These are phyloP conservation scores for Bjerkandera adusta DNA, from an alignment of 1,284 basidiomycete species.

Conservation along the genomic window DNA sequence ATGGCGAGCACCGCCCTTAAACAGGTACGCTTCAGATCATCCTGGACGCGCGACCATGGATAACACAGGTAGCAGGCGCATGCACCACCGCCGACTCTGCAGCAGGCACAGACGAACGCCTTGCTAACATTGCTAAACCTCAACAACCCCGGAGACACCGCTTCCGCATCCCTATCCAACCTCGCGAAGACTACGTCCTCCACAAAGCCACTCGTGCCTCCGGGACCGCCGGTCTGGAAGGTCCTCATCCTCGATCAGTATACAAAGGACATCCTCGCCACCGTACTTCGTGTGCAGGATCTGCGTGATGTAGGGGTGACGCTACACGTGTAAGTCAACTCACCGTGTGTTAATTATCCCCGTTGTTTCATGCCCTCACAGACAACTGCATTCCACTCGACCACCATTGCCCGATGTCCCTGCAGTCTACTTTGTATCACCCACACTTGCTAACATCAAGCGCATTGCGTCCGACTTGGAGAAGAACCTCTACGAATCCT, in stretches of 20 bases:
- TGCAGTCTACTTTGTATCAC: conserved; percentile 95
- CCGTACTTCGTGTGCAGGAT: conserved; percentile 94
- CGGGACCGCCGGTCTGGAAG: conserved; percentile 93
- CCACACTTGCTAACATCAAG: conserved; percentile 83
- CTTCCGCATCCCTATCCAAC: conserved; percentile 26
- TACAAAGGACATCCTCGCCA: conserved; percentile 95
- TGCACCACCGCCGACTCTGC: conserved; percentile 49
- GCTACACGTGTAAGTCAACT: conserved; percentile 82
- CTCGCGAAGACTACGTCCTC: conserved; percentile 38
- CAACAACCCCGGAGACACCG: conserved; percentile 33
- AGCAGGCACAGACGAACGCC: conserved; percentile 78
- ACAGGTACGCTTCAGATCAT: conserved; percentile 40
- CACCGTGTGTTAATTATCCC: neutral
- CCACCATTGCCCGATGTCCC: conserved; percentile 95
- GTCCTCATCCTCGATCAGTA: conserved; percentile 93
- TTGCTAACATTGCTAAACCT: conserved; percentile 52
- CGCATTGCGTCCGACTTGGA: conserved; percentile 90
- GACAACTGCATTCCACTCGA: conserved; percentile 88
- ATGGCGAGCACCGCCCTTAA: conserved; percentile 59
- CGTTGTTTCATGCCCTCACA: conserved; percentile 31
- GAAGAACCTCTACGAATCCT: conserved; percentile 88
- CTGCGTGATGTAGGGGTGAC: conserved; percentile 96
- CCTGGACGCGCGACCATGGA: neutral
- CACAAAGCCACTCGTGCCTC: conserved; percentile 45
- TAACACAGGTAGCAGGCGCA: conserved; percentile 22